A percentile compares a stretch with the other conserved stretches of the same genome.
Evolutionary conservation across 1,139 yeast species (phyloP).

Genomic region (Pichia inconspicua): DNA sequence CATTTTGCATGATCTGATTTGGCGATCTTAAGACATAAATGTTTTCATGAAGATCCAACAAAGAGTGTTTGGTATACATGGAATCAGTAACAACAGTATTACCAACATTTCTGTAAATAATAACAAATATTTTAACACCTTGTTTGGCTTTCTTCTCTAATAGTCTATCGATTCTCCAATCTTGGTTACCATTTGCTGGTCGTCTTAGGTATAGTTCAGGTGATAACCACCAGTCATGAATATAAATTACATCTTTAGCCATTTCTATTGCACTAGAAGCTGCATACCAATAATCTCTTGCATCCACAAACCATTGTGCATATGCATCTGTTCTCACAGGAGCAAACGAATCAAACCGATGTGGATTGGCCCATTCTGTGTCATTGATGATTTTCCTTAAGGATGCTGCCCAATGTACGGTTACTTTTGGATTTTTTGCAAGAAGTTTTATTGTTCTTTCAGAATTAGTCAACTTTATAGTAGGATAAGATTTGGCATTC

Average conservation of each 20-base stretch:
- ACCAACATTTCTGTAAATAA: conserved; percentile 93
- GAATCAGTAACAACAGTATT: conserved; percentile 92
- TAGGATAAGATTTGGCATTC: conserved; percentile 32
- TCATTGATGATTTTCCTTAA: conserved; percentile 60
- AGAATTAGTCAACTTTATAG: conserved; percentile 66
- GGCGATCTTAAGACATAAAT: conserved; percentile 92
- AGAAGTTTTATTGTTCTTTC: conserved; percentile 73
- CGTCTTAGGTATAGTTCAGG: conserved; percentile 90
- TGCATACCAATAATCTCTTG: conserved; percentile 95
- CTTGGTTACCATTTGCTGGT: conserved; percentile 93
- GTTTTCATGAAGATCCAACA: conserved; percentile 77
- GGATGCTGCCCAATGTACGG: conserved; percentile 71
- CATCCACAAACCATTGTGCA: conserved; percentile 98
- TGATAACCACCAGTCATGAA: conserved; percentile 98
- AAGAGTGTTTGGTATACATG: conserved; percentile 85
- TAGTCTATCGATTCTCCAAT: conserved; percentile 85
- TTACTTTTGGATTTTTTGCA: conserved; percentile 64
- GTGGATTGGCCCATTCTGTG: conserved; percentile 62
- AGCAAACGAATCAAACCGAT: conserved; percentile 86
- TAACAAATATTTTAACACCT: conserved; percentile 89
- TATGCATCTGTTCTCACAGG: conserved; percentile 79
- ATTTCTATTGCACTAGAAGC: conserved; percentile 83
- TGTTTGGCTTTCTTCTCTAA: conserved; percentile 85
- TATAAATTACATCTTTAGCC: conserved; percentile 91
- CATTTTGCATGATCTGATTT: conserved; percentile 85